A percentile compares a stretch with the other conserved stretches of the same genome.
Conservation (phyloP, 1,139 yeast species). For the Sugiyamaella pinicola region DNA sequence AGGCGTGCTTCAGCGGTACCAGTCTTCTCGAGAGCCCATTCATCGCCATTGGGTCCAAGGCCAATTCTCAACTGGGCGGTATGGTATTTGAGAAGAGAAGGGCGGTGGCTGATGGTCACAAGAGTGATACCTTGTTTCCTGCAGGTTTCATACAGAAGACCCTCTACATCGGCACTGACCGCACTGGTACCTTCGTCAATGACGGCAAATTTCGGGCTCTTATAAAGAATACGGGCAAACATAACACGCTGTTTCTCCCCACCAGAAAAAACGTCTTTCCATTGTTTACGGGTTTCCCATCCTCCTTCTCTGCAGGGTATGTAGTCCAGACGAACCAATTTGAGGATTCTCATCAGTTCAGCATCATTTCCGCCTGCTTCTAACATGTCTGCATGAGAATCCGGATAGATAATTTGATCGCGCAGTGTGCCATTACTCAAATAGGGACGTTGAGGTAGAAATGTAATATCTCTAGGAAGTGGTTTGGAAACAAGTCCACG, state of each 20-base stretch:
- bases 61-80: slow-evolving; percentile 65
- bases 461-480: slow-evolving; percentile 66
- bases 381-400: slow-evolving; percentile 75
- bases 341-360: slow-evolving; percentile 65
- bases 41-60: slow-evolving; percentile 54
- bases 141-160: slow-evolving; percentile 76
- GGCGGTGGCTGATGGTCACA: slow-evolving; percentile 84
- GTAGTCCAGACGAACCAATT: slow-evolving; percentile 79
- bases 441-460: slow-evolving; percentile 81
- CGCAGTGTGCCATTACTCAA: slow-evolving; percentile 77
- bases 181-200: slow-evolving; percentile 95
- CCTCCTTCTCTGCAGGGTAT: slow-evolving; percentile 65
- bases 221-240: slow-evolving; percentile 84
- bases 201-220: slow-evolving; percentile 77
- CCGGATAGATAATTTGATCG: slow-evolving; percentile 86
- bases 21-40: slow-evolving; percentile 49
- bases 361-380: slow-evolving; percentile 71
- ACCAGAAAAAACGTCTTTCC: slow-evolving; percentile 92
- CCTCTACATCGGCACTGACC: slow-evolving; percentile 89
- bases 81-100: slow-evolving; percentile 82
- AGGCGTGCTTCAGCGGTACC: slow-evolving; percentile 38
- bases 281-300: slow-evolving; percentile 65
- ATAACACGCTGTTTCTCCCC: slow-evolving; percentile 93
- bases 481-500: slow-evolving; percentile 82
- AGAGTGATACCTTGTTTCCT: slow-evolving; percentile 72